phyloP scores from a whole-genome alignment of 148 eudicot species.

The Suaeda aralocaspica region DNA sequence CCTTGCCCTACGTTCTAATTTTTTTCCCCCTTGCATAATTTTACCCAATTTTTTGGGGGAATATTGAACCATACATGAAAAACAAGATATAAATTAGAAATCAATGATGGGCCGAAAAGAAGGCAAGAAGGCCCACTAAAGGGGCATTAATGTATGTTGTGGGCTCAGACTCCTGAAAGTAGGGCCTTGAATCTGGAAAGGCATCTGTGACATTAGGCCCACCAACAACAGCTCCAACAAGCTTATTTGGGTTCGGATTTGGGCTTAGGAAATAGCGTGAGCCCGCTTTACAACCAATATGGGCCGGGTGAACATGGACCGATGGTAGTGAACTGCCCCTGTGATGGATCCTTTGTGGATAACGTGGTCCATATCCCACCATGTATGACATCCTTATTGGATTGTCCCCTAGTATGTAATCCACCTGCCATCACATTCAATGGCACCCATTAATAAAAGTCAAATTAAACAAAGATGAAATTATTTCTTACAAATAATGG shows the following conservation, averaged over 20 bases:
- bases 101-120: conserved; percentile 69
- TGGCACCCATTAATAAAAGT: neutral
- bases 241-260: conserved; percentile 74
- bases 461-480: no score
- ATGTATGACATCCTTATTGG: conserved; percentile 88
- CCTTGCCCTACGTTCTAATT: neutral
- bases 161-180: conserved; percentile 87
- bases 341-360: conserved; percentile 87
- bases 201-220: conserved; percentile 82
- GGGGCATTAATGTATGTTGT: conserved; percentile 96
- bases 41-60: neutral
- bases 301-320: conserved; percentile 58
- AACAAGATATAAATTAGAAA: neutral
- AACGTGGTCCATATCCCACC: conserved; percentile 88
- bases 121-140: conserved; percentile 84
- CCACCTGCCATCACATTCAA: conserved; percentile 44
- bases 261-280: conserved; percentile 64
- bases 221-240: conserved; percentile 92
- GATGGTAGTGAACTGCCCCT: conserved; percentile 84
- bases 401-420: conserved; percentile 92
- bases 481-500: no score
- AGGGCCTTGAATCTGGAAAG: conserved; percentile 88
- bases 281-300: conserved; percentile 73
- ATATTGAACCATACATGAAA: neutral
- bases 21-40: neutral